phyloP scores from a whole-genome alignment of 306 rosid genomes.

The Urtica urens region DNA sequence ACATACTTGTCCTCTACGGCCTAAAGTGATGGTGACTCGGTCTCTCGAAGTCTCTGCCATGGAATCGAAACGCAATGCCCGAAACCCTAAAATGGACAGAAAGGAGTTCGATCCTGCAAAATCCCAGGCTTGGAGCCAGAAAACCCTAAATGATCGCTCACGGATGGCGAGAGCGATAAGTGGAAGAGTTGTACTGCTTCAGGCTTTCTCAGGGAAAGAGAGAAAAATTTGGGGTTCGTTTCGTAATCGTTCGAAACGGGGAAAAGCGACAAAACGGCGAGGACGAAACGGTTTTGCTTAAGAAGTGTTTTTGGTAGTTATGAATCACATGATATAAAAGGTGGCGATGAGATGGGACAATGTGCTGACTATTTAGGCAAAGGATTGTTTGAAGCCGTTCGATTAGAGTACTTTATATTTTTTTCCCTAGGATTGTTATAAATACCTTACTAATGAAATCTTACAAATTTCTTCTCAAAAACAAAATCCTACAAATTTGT shows the following conservation, averaged over 20 bases:
- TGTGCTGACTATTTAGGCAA: too few species aligned
- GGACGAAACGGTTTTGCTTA: slow-evolving; percentile 2
- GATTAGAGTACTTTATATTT: too few species aligned
- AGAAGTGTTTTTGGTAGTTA: too few species aligned
- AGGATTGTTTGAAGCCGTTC: too few species aligned
- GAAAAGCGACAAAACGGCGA: neutral
- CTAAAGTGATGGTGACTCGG: slow-evolving; percentile 83
- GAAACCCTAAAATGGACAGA: slow-evolving; percentile 10
- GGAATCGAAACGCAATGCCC: slow-evolving; percentile 12
- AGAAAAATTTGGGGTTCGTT: neutral
- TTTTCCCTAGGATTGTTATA: too few species aligned
- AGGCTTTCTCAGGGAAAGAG: slow-evolving; percentile 3
- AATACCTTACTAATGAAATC: too few species aligned
- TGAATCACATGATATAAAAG: too few species aligned
- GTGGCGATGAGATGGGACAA: too few species aligned
- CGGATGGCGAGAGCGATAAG: neutral
- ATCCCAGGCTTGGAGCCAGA: slow-evolving; percentile 2
- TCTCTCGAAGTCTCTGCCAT: slow-evolving; percentile 65
- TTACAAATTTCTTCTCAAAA: too few species aligned
- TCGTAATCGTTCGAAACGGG: neutral
- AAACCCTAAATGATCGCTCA: slow-evolving; percentile 16
- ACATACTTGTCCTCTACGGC: slow-evolving; percentile 76
- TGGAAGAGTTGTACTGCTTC: neutral
- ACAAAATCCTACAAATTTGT: too few species aligned
- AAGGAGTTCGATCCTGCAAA: slow-evolving; percentile 8